Evolutionary conservation across 2,329 filamentous ascomycete species (phyloP).

Genomic region (Rhexocercosporidium sp.): DNA sequence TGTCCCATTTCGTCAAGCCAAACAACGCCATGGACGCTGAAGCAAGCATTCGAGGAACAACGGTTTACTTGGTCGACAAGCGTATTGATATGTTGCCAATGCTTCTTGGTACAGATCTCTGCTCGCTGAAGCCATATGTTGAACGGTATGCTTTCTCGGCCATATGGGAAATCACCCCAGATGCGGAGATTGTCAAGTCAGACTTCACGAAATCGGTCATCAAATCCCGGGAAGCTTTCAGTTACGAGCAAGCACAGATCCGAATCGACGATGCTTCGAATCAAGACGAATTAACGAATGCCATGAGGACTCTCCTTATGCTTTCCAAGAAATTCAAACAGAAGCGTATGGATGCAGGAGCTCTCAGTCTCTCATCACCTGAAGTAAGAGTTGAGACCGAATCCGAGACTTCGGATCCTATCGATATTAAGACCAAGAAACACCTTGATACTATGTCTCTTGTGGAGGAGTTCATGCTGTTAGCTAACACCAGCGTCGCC

Average conservation of each 20-base stretch:
- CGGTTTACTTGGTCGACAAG: slow-evolving; percentile 97
- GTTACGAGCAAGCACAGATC: slow-evolving; percentile 94
- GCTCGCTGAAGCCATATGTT: slow-evolving; percentile 96
- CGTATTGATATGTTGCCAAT: slow-evolving; percentile 99
- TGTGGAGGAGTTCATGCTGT: slow-evolving; percentile 98
- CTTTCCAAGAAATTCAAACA: slow-evolving; percentile 93
- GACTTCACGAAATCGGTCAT: slow-evolving; percentile 98
- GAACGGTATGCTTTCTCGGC: slow-evolving; percentile 89
- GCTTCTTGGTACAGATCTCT: slow-evolving; percentile 93
- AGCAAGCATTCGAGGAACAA: slow-evolving; percentile 91
- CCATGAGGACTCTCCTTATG: slow-evolving; percentile 85
- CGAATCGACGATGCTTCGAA: slow-evolving; percentile 89
- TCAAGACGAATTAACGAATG: slow-evolving; percentile 85
- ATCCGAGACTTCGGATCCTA: slow-evolving; percentile 92
- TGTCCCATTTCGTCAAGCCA: slow-evolving; percentile 98
- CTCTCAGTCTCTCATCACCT: slow-evolving; percentile 93
- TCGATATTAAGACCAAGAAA: slow-evolving; percentile 95
- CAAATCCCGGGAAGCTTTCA: slow-evolving; percentile 93
- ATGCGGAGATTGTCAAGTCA: slow-evolving; percentile 84
- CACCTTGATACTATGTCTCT: slow-evolving; percentile 95
- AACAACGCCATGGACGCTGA: slow-evolving; percentile 97
- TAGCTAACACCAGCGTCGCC: slow-evolving; percentile 95
- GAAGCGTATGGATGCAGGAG: slow-evolving; percentile 95
- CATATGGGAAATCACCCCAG: slow-evolving; percentile 84
- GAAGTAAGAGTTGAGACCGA: slow-evolving; percentile 96